Base-by-base conservation (phyloP, 108 stramenopile species). In the Aurantiochytrium sp. region DNA sequence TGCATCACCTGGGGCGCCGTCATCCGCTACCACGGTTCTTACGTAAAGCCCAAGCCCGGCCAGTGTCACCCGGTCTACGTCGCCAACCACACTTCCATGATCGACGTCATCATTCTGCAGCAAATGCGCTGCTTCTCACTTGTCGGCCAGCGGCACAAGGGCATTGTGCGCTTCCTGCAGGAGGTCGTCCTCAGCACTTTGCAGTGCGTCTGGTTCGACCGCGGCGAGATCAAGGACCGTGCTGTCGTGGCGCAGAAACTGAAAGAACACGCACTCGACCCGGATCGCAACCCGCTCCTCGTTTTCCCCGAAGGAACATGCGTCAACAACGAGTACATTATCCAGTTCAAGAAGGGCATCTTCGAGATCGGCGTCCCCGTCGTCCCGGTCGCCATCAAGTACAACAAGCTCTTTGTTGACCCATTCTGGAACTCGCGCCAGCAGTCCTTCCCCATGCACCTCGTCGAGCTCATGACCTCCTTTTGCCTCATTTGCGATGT, bases 221-320 rank as follows among this genome's bases (percentile, higher is more conserved):
- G 88, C 4, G 86, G 86, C 24, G 53, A 86, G 1, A 86, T 22
- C 19, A 52, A 88, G 2, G 86, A 88, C 21, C 37, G 86, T 4
- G 31, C 86, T 19, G 30, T 54, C 3, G 85, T 86, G 6, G 88
- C 88, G 1, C 34, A 88, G 30, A 55, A 37, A 48, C 50, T 88
- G 10, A 37, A 53, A 37, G 69, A 85, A 22, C 88, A 88, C 52
- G 88, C 88, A 8, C n/a, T 30, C 17, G 88, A 88, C 73, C 81
- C 88, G 5, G 37, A n/a, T 4, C 52, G 37, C 34, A 31, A 54
- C 34, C 88, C 88, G 22, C 37, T 88, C 8, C 81, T 88, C 32
- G 88, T 88, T 21, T 88, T 88, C 88, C 88, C 88, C 27, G 88
- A 88, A 39, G 88, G 88, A 8, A 88, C 88, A 10, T 88, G 88